Conservation (phyloP, 345 rosid species). For the Fremontodendron californicum region DNA sequence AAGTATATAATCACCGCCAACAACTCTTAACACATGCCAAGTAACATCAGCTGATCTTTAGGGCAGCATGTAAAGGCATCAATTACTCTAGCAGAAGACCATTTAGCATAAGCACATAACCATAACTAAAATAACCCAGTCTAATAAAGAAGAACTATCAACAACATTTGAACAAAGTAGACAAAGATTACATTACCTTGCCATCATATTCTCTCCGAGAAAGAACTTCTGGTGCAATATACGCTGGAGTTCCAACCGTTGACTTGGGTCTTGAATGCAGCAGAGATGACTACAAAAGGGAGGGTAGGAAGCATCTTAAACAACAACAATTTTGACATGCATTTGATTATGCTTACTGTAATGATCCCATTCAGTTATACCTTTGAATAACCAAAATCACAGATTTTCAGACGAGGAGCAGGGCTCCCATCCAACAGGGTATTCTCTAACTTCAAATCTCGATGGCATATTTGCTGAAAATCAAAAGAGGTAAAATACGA, state of each 20-base stretch:
- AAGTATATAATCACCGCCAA: not conserved
- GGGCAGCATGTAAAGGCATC: not conserved
- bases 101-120: not conserved
- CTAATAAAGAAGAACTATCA: not conserved
- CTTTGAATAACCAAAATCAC: constrained; percentile 89
- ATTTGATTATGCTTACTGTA: not conserved
- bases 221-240: constrained; percentile 84
- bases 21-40: not conserved
- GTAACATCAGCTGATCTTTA: not conserved
- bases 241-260: constrained; percentile 78
- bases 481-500: not conserved
- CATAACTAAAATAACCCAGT: not conserved
- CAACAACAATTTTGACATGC: constrained; percentile 4
- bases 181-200: constrained; percentile 42
- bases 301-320: constrained; percentile 14
- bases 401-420: constrained; percentile 77
- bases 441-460: constrained; percentile 82
- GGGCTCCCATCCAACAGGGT: constrained; percentile 85
- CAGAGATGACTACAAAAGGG: constrained; percentile 53
- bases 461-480: constrained; percentile 57
- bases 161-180: not conserved
- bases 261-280: constrained; percentile 84
- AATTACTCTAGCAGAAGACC: not conserved
- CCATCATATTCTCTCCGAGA: constrained; percentile 82
- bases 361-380: constrained; percentile 12